Evolutionary conservation across 176 grass and related monocot species (phyloP).

Genomic region (Eremochloa ophiuroides): DNA sequence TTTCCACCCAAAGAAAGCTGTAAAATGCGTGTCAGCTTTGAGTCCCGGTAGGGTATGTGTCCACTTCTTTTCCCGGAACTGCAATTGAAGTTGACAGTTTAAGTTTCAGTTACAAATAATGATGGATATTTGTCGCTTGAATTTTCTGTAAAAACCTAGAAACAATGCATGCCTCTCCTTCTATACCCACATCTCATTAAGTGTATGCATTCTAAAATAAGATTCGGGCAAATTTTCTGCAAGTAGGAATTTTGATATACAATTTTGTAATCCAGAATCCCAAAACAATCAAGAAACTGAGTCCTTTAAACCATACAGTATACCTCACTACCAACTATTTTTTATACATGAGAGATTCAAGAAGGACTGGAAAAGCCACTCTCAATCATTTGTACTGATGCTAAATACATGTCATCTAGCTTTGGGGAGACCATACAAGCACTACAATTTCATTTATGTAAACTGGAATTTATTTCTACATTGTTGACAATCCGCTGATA

Average conservation of each 20-base stretch:
- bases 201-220: neutral
- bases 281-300: neutral
- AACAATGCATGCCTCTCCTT: neutral
- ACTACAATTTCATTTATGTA: neutral
- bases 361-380: neutral
- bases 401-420: neutral
- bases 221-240: neutral
- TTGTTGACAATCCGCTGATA: neutral
- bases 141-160: slow-evolving; percentile 1
- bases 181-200: neutral
- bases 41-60: slow-evolving; percentile 92
- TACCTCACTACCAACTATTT: neutral
- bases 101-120: slow-evolving; percentile 16
- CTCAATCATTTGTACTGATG: neutral
- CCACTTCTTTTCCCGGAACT: slow-evolving; percentile 74
- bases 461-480: neutral
- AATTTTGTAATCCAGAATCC: neutral
- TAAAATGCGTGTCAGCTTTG: slow-evolving; percentile 91
- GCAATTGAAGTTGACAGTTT: slow-evolving; percentile 35
- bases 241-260: neutral
- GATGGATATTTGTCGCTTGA: neutral
- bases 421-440: neutral
- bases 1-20: slow-evolving; percentile 96
- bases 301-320: neutral
- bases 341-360: neutral